Evolutionary conservation across 495 filamentous ascomycete species (phyloP).

Genomic region (Geopyxis carbonaria): DNA sequence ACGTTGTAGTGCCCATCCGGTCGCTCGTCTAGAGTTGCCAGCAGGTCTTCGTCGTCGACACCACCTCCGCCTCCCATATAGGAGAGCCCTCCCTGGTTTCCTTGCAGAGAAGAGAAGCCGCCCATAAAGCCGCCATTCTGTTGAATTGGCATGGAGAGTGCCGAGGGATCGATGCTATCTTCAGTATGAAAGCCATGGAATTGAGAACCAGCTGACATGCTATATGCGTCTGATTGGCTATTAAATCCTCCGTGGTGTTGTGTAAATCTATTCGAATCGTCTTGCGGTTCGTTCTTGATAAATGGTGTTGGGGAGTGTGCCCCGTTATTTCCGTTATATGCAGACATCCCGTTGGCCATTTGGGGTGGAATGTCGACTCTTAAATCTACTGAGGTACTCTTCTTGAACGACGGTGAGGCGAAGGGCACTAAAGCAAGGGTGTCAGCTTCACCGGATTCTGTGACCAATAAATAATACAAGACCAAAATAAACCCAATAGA

Average conservation of each 20-base stretch:
- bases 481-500: too few relatives aligned
- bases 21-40: slow-evolving; percentile 10
- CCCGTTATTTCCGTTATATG: slow-evolving; percentile 22
- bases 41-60: slow-evolving; percentile 22
- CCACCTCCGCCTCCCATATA: slow-evolving; percentile 15
- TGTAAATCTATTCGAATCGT: slow-evolving; percentile 34
- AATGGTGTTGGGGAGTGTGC: slow-evolving; percentile 39
- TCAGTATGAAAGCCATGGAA: slow-evolving; percentile 32
- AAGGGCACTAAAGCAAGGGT: slow-evolving; percentile 1
- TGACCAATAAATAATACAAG: background rate
- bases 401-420: slow-evolving; percentile 19
- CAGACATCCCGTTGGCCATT: slow-evolving; percentile 22
- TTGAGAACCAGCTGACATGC: slow-evolving; percentile 42
- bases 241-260: slow-evolving; percentile 28
- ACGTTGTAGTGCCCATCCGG: slow-evolving; percentile 15
- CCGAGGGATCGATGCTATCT: slow-evolving; percentile 66
- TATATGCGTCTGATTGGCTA: slow-evolving; percentile 31
- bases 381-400: slow-evolving; percentile 18
- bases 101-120: slow-evolving; percentile 13
- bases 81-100: slow-evolving; percentile 2
- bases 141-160: slow-evolving; percentile 42
- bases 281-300: slow-evolving; percentile 65
- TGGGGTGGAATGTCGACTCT: slow-evolving; percentile 23
- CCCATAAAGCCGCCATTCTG: slow-evolving; percentile 24
- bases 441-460: background rate